phyloP scores from a whole-genome alignment of 305 asterid genomes.

The Salvia sclarea region DNA sequence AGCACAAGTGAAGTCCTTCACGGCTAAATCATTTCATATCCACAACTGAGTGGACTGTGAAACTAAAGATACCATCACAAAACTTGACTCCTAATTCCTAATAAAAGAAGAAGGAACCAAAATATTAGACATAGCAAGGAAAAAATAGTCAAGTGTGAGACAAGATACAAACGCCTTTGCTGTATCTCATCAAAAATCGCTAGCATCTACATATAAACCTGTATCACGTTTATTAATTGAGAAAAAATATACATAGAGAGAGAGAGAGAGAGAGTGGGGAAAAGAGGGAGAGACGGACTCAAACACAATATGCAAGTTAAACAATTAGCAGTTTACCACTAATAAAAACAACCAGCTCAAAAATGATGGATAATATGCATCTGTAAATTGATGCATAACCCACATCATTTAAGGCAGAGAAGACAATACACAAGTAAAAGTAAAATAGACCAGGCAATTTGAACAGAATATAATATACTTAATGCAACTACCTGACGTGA shows the following conservation, averaged over 20 bases:
- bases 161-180: slow-evolving; percentile 16
- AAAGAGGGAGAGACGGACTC: not conserved
- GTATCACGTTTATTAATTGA: not conserved
- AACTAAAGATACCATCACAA: slow-evolving; percentile 14
- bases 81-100: not conserved
- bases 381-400: slow-evolving; percentile 6
- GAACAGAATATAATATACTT: slow-evolving; percentile 18
- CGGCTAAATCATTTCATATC: not conserved
- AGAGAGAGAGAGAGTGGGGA: not conserved
- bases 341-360: slow-evolving; percentile 22
- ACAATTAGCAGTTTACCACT: not conserved
- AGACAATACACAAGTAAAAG: slow-evolving; percentile 3
- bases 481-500: slow-evolving; percentile 78
- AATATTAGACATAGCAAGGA: not conserved
- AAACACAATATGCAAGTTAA: slow-evolving; percentile 12
- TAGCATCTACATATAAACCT: slow-evolving; percentile 5
- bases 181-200: slow-evolving; percentile 11
- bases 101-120: not conserved
- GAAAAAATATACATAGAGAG: not conserved
- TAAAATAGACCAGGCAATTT: slow-evolving; percentile 7
- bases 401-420: not conserved
- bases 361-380: not conserved
- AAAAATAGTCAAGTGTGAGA: not conserved
- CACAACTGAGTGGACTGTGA: not conserved
- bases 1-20: not conserved